Evolutionary conservation across 106 monocot species (phyloP).

Genomic region (Apostasia ramifera): DNA sequence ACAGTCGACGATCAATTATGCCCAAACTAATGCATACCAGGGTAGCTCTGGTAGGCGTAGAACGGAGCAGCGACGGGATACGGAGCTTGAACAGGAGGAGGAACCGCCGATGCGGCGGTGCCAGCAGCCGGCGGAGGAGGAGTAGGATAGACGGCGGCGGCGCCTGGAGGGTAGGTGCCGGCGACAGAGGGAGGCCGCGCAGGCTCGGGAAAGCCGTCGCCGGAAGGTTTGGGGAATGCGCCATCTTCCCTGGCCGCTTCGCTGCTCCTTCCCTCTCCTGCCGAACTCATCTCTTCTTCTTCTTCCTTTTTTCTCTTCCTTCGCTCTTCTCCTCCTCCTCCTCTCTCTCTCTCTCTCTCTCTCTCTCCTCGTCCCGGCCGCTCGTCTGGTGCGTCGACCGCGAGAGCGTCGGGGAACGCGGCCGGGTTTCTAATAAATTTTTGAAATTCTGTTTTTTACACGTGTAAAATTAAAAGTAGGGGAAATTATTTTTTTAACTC

Average conservation of each 20-base stretch:
- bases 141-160: neutral
- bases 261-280: neutral
- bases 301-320: neutral
- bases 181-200: neutral
- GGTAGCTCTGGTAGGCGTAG: neutral
- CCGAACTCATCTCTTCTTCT: conserved; percentile 4
- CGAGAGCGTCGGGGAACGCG: no score
- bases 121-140: neutral
- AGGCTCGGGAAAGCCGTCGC: neutral
- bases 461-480: no score
- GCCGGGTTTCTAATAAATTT: no score
- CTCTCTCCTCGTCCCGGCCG: no score
- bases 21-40: neutral
- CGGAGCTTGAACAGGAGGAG: neutral
- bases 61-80: neutral
- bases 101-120: neutral
- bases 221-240: neutral
- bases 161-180: conserved; percentile 1
- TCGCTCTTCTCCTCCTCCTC: no score
- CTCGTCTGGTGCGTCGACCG: no score
- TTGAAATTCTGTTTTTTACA: no score
- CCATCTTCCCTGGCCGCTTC: neutral
- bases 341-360: no score
- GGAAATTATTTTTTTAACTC: no score
- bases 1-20: no score